A percentile compares a stretch with the other conserved stretches of the same genome.
Evolutionary conservation across 768 basidiomycete species (phyloP).

Genomic region (Leccinum uliginosum): DNA sequence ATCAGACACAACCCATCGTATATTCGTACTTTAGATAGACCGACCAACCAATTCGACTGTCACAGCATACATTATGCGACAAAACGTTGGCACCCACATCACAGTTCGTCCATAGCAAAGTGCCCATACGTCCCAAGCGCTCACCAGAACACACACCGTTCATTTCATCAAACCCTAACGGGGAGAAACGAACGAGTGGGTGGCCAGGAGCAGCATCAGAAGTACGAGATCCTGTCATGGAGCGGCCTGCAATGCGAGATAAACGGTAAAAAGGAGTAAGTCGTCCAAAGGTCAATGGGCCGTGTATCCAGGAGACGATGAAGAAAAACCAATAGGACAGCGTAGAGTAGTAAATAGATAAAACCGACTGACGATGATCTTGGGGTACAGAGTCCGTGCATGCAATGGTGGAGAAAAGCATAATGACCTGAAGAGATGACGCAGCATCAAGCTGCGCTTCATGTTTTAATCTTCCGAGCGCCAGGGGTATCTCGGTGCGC

Average conservation of each 20-base stretch:
- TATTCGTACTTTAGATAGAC: conserved; percentile 9
- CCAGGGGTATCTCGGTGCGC: not conserved
- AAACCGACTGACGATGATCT: conserved; percentile 14
- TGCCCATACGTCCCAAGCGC: conserved; percentile 33
- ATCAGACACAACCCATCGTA: conserved; percentile 9
- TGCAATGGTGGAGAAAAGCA: conserved; percentile 14
- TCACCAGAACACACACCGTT: conserved; percentile 36
- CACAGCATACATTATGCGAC: not conserved
- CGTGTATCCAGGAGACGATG: conserved; percentile 1
- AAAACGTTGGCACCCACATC: not conserved
- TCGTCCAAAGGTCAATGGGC: not conserved
- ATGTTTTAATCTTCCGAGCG: conserved; percentile 18
- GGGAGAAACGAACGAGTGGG: conserved; percentile 39
- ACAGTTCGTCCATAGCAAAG: not conserved
- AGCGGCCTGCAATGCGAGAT: not conserved
- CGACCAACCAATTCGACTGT: conserved; percentile 4
- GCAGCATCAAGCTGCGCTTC: conserved; percentile 6
- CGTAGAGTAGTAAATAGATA: conserved; percentile 28
- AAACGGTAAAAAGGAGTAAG: not conserved
- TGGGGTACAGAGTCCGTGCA: conserved; percentile 15
- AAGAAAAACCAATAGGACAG: conserved; percentile 20
- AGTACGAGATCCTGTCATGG: conserved; percentile 11
- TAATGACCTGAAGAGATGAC: conserved; percentile 7
- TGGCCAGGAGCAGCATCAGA: conserved; percentile 22
- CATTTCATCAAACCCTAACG: conserved; percentile 44